These are phyloP conservation scores for Cryptococcus sp. DNA, from an alignment of 1,284 basidiomycete species.

Conservation along the genomic window DNA sequence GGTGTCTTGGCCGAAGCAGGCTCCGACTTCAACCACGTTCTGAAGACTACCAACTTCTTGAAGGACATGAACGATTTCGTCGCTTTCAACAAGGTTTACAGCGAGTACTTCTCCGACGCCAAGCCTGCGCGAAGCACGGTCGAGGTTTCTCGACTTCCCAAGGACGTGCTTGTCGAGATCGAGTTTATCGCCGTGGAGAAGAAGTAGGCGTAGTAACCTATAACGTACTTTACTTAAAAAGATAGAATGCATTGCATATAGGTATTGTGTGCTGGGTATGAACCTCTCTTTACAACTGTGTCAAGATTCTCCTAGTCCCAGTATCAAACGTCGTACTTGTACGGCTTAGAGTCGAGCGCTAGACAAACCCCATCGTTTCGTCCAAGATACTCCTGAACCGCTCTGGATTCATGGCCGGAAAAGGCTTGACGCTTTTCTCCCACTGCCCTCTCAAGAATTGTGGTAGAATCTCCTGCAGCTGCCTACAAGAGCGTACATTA, in stretches of 20 bases:
- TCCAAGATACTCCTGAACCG: conserved; percentile 33
- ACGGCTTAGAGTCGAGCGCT: background rate
- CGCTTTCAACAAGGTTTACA: conserved; percentile 73
- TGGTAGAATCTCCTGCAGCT: conserved; percentile 11
- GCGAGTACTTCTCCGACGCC: conserved; percentile 79
- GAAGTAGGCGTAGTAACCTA: conserved; percentile 15
- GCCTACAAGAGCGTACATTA: conserved; percentile 1
- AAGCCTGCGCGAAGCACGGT: conserved; percentile 91
- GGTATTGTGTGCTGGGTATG: conserved; percentile 1
- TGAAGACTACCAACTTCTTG: conserved; percentile 90
- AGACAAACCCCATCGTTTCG: conserved; percentile 28
- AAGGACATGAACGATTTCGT: conserved; percentile 90
- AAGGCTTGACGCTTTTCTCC: conserved; percentile 12
- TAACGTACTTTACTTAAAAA: background rate
- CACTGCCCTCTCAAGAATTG: conserved; percentile 1
- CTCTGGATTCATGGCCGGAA: conserved; percentile 13
- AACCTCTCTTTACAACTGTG: too few species aligned
- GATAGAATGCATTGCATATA: conserved; percentile 1
- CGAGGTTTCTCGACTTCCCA: conserved; percentile 74
- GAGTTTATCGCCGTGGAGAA: conserved; percentile 59
- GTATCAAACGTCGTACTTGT: background rate
- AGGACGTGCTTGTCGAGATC: conserved; percentile 84
- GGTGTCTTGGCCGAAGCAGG: conserved; percentile 81
- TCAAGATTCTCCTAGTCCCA: too few species aligned
- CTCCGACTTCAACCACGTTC: conserved; percentile 71